These are phyloP conservation scores for Chlamydomonas sp. DNA, from an alignment of 139 green algal species.

Conservation along the genomic window DNA sequence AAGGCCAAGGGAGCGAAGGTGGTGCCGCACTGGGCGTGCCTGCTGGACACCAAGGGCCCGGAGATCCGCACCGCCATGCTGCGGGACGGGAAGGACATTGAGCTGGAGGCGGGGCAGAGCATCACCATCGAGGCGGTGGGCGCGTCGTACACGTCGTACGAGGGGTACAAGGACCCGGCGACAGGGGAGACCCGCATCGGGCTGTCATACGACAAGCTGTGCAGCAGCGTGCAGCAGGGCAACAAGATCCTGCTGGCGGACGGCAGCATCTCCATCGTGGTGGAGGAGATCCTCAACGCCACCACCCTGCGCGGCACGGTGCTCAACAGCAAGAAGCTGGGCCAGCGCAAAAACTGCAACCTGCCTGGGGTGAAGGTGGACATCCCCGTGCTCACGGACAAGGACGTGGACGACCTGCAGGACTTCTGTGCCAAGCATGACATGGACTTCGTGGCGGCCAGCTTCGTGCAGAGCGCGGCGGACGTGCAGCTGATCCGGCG, in stretches of 20 bases:
- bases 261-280: constrained; percentile 62
- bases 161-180: constrained; percentile 57
- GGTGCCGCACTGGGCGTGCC: constrained; percentile 35
- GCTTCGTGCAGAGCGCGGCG: constrained; percentile 66
- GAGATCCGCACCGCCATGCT: constrained; percentile 76
- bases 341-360: constrained; percentile 75
- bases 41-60: constrained; percentile 76
- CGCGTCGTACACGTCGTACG: constrained; percentile 57
- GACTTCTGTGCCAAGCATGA: constrained; percentile 61
- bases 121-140: constrained; percentile 69
- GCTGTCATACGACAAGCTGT: constrained; percentile 72
- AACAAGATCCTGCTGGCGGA: constrained; percentile 74
- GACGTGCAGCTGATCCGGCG: constrained; percentile 61
- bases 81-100: constrained; percentile 56
- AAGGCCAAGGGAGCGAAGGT: background rate
- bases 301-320: constrained; percentile 51
- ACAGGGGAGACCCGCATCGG: constrained; percentile 65
- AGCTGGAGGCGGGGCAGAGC: constrained; percentile 58
- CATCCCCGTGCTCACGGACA: constrained; percentile 75
- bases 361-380: constrained; percentile 84
- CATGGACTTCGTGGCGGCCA: constrained; percentile 66
- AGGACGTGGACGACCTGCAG: constrained; percentile 74
- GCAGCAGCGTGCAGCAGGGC: constrained; percentile 51
- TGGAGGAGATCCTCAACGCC: constrained; percentile 53
- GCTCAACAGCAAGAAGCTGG: constrained; percentile 64